Percentiles rank a stretch among this genome's conserved stretches.
phyloP scores from a whole-genome alignment of 1,284 basidiomycete genomes.

The Fomitiporia mediterranea region DNA sequence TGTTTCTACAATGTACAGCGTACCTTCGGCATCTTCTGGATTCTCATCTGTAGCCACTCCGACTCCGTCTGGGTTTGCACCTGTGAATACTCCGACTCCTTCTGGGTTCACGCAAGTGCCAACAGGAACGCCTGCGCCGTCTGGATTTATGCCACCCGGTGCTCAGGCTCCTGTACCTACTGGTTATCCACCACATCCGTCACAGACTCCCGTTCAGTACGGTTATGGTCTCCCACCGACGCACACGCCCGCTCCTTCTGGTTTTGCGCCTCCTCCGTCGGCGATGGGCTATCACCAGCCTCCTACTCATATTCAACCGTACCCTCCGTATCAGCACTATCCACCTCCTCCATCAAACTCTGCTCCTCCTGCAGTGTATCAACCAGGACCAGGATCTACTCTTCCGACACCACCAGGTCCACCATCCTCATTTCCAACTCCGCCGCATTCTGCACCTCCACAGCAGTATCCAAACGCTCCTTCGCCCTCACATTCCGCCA shows the following conservation, averaged over 20 bases:
- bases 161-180: slow-evolving; percentile 1
- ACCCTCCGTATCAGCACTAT: slow-evolving; percentile 32
- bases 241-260: slow-evolving; percentile 23
- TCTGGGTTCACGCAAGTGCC: slow-evolving; percentile 57
- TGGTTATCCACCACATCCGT: slow-evolving; percentile 26
- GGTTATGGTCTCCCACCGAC: slow-evolving; percentile 17
- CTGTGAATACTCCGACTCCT: slow-evolving; percentile 47
- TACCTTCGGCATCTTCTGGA: slow-evolving; percentile 18
- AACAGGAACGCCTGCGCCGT: slow-evolving; percentile 29
- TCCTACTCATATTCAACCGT: slow-evolving; percentile 15
- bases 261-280: slow-evolving; percentile 23
- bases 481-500: slow-evolving; percentile 22
- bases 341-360: slow-evolving; percentile 27
- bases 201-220: slow-evolving; percentile 32
- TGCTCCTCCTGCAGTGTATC: slow-evolving; percentile 27
- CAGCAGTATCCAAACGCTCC: slow-evolving; percentile 30
- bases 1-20: slow-evolving; percentile 15
- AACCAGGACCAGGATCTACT: slow-evolving; percentile 9
- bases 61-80: slow-evolving; percentile 63
- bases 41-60: slow-evolving; percentile 34
- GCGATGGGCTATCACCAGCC: slow-evolving; percentile 22
- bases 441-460: slow-evolving; percentile 32
- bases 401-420: slow-evolving; percentile 17
- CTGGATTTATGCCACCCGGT: slow-evolving; percentile 27
- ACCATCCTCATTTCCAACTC: slow-evolving; percentile 9